Conservation (phyloP, 2,329 filamentous ascomycete species). For the Monosporascus ibericus region DNA sequence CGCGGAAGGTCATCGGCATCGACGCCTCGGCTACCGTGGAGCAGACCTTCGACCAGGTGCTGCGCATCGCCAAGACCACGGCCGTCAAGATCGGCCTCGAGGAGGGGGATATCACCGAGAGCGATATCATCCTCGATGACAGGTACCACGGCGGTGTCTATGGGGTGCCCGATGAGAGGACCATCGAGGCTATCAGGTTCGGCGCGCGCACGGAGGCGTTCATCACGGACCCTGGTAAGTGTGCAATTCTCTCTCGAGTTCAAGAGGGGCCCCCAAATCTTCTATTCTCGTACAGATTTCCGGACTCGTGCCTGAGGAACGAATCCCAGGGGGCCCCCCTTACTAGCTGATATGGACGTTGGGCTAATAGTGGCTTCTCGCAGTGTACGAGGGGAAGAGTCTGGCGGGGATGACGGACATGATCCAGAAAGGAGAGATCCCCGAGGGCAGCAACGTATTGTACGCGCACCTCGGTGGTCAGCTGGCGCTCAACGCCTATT, state of each 20-base stretch:
- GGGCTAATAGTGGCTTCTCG: not conserved
- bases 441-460: constrained; percentile 54
- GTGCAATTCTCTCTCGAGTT: too few species aligned
- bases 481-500: constrained; percentile 63
- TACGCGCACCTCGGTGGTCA: constrained; percentile 69
- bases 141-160: constrained; percentile 63
- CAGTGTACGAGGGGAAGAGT: constrained; percentile 70
- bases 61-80: constrained; percentile 60
- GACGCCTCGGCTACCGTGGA: constrained; percentile 56
- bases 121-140: constrained; percentile 56
- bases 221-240: constrained; percentile 57
- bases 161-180: constrained; percentile 59
- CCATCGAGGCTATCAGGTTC: constrained; percentile 62
- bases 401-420: constrained; percentile 66
- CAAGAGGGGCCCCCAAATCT: not conserved
- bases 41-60: constrained; percentile 58
- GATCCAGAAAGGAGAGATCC: constrained; percentile 56
- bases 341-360: too few species aligned
- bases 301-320: not conserved
- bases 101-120: constrained; percentile 53
- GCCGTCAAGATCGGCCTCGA: constrained; percentile 56
- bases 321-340: too few species aligned
- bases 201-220: constrained; percentile 64
- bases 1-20: constrained; percentile 58
- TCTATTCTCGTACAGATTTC: not conserved